Evolutionary conservation across 129 eudicot species (phyloP).

Genomic region (Mikania micrantha): DNA sequence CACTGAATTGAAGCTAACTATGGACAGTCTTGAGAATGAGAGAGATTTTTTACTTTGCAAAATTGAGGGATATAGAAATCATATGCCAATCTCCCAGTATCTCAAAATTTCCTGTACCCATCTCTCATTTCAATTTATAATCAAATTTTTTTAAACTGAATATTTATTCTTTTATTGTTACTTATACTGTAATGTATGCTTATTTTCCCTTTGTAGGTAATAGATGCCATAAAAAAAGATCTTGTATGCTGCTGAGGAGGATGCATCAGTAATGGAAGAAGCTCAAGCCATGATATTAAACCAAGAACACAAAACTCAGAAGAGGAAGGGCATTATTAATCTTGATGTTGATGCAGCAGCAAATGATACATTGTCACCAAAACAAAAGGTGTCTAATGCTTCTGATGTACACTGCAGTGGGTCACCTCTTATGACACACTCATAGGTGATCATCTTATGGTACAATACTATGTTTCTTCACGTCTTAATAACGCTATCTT

Average conservation of each 20-base stretch:
- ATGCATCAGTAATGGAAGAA: constrained; percentile 71
- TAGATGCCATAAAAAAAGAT: constrained; percentile 76
- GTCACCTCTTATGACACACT: constrained; percentile 74
- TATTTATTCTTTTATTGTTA: neutral
- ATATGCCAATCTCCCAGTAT: constrained; percentile 77
- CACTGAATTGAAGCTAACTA: constrained; percentile 77
- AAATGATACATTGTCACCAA: constrained; percentile 54
- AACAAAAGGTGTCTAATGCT: constrained; percentile 73
- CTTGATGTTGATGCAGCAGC: constrained; percentile 78
- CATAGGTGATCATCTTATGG: constrained; percentile 10
- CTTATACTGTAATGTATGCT: neutral
- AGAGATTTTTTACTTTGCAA: constrained; percentile 96
- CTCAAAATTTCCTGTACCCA: constrained; percentile 56
- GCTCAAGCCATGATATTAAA: constrained; percentile 64
- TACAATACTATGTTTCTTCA: neutral
- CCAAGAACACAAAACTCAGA: constrained; percentile 41
- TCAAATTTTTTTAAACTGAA: neutral
- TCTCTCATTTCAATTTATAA: neutral
- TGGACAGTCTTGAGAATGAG: constrained; percentile 90
- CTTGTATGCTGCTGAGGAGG: constrained; percentile 76
- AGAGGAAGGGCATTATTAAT: constrained; percentile 65
- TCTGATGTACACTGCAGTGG: constrained; percentile 89
- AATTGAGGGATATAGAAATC: constrained; percentile 85
- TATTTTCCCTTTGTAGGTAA: constrained; percentile 32
- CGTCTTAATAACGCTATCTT: neutral